Conservation (phyloP, 2,329 filamentous ascomycete genomes). For the Lachnum nothofagi region DNA sequence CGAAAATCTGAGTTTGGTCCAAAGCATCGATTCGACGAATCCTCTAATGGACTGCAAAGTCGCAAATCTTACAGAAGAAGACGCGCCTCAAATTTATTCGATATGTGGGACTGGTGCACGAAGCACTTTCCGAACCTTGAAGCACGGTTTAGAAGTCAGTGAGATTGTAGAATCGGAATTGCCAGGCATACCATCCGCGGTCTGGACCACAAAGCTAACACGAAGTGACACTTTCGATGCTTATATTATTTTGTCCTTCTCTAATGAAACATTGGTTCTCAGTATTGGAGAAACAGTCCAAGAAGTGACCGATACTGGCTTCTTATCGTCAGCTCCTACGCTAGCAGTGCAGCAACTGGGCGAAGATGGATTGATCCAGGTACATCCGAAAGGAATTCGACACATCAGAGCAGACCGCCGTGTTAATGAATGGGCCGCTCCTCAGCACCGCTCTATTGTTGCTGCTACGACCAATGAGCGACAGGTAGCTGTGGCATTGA, state of each 20-base stretch:
- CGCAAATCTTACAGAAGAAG: slow-evolving; percentile 82
- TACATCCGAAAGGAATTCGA: slow-evolving; percentile 92
- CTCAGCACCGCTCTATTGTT: slow-evolving; percentile 90
- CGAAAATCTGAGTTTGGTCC: slow-evolving; percentile 78
- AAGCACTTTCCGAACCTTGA: slow-evolving; percentile 85
- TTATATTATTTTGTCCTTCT: slow-evolving; percentile 92
- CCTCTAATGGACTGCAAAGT: slow-evolving; percentile 88
- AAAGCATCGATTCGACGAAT: slow-evolving; percentile 83
- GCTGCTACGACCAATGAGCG: slow-evolving; percentile 88
- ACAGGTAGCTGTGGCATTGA: slow-evolving; percentile 89
- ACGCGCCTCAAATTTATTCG: slow-evolving; percentile 93
- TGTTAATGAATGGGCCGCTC: slow-evolving; percentile 89
- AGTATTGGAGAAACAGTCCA: slow-evolving; percentile 97
- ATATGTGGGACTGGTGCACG: slow-evolving; percentile 83
- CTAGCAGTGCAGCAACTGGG: slow-evolving; percentile 91
- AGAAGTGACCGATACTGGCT: slow-evolving; percentile 89
- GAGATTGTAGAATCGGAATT: slow-evolving; percentile 94
- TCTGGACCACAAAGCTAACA: slow-evolving; percentile 91
- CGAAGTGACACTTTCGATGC: slow-evolving; percentile 80
- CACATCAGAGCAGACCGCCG: slow-evolving; percentile 74
- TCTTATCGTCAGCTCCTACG: slow-evolving; percentile 82
- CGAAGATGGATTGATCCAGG: slow-evolving; percentile 85
- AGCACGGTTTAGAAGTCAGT: slow-evolving; percentile 87
- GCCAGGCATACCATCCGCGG: slow-evolving; percentile 79
- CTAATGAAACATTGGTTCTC: slow-evolving; percentile 82